These are phyloP conservation scores for Capronia epimyces DNA, from an alignment of 2,329 filamentous ascomycete species.

Conservation along the genomic window DNA sequence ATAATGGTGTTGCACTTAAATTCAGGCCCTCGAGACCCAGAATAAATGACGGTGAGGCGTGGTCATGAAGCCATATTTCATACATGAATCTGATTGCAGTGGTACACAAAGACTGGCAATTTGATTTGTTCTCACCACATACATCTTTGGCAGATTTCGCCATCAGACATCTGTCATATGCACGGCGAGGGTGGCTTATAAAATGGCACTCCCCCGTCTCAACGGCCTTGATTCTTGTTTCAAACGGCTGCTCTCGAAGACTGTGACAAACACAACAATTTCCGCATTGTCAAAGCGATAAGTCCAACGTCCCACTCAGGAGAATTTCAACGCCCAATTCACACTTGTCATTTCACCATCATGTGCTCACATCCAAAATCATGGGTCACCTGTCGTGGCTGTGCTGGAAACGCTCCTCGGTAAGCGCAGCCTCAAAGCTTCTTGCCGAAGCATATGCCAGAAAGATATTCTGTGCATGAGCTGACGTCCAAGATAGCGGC, in stretches of 20 bases:
- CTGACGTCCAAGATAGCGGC: neutral
- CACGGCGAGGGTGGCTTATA: slow-evolving; percentile 16
- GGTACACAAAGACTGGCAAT: slow-evolving; percentile 7
- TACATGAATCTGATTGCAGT: neutral
- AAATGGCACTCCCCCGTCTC: slow-evolving; percentile 6
- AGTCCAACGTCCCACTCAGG: neutral
- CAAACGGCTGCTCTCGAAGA: neutral
- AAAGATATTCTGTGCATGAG: neutral
- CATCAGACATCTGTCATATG: slow-evolving; percentile 8
- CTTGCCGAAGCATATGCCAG: neutral
- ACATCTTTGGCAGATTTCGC: neutral
- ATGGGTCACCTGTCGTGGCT: slow-evolving; percentile 11
- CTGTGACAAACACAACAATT: neutral
- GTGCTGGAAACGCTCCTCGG: slow-evolving; percentile 19
- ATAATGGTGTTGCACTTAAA: slow-evolving; percentile 7
- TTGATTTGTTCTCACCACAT: slow-evolving; percentile 3
- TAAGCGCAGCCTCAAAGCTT: neutral
- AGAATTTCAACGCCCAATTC: neutral
- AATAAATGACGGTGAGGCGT: neutral
- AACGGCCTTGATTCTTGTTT: slow-evolving; percentile 2
- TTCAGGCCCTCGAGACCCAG: neutral
- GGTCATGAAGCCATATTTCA: neutral
- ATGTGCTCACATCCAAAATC: slow-evolving; percentile 19
- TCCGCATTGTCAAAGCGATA: neutral
- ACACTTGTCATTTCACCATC: no score